A percentile compares a stretch with the other conserved stretches of the same genome.
phyloP scores from a whole-genome alignment of 2,329 filamentous ascomycete genomes.

The Colletotrichum destructivum region DNA sequence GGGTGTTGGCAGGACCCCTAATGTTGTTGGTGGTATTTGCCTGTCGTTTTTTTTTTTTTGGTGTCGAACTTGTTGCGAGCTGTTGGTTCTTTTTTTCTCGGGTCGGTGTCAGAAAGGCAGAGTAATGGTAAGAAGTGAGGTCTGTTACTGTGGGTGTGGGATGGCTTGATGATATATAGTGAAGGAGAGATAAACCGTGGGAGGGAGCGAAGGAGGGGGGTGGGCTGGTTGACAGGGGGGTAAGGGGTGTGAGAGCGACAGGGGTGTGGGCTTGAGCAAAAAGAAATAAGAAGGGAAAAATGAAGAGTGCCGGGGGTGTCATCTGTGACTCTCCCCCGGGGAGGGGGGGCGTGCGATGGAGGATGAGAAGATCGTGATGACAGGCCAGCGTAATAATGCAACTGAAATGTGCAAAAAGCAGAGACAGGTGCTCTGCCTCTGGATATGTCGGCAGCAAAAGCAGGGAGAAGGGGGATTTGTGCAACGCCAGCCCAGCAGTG shows the following conservation, averaged over 20 bases:
- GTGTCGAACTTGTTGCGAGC: neutral
- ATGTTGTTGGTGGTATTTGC: neutral
- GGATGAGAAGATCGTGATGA: conserved; percentile 21
- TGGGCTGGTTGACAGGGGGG: neutral
- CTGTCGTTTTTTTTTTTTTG: too few relatives aligned
- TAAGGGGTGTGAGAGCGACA: conserved; percentile 1
- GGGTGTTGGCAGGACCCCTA: neutral
- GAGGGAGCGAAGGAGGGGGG: conserved; percentile 20
- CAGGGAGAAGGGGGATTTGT: conserved; percentile 8
- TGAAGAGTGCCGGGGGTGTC: conserved; percentile 1
- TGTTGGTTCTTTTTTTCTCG: too few relatives aligned
- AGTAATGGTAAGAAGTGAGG: conserved; percentile 10
- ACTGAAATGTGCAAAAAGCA: conserved; percentile 23
- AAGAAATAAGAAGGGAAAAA: conserved; percentile 1
- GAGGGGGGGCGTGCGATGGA: conserved; percentile 1
- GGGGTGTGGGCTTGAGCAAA: conserved; percentile 32
- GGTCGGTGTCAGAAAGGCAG: conserved; percentile 20
- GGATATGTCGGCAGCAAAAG: conserved; percentile 14
- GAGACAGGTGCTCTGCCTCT: conserved; percentile 1
- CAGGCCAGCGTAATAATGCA: conserved; percentile 22
- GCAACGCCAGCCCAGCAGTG: conserved; percentile 11
- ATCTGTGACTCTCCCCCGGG: conserved; percentile 4
- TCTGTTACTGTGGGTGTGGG: conserved; percentile 18
- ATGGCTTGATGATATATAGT: conserved; percentile 41
- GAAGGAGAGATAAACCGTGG: conserved; percentile 24